A percentile compares a stretch with the other conserved stretches of the same genome.
phyloP scores from a whole-genome alignment of 2,329 filamentous ascomycete genomes.

The Ambrosiella beaveri region DNA sequence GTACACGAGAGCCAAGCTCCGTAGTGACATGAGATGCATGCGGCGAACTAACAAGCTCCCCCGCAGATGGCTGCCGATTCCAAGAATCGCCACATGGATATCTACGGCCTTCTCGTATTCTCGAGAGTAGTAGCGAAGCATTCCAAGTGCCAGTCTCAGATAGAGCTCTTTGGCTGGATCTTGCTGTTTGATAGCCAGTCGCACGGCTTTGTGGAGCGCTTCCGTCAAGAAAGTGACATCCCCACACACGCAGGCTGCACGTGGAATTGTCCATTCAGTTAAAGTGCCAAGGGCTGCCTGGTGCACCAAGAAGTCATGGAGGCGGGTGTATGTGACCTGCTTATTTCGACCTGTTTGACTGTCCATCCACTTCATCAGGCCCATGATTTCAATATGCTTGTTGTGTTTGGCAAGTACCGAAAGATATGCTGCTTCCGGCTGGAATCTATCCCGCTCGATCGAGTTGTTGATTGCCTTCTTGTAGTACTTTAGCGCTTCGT shows the following conservation, averaged over 20 bases:
- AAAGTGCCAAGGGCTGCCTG: conserved; percentile 20
- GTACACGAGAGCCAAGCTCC: conserved; percentile 23
- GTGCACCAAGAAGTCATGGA: conserved; percentile 22
- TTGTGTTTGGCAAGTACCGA: conserved; percentile 23
- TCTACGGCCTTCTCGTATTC: conserved; percentile 21
- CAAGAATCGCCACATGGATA: conserved; percentile 22
- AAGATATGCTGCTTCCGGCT: conserved; percentile 23
- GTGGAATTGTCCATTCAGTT: conserved; percentile 24
- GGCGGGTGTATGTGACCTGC: conserved; percentile 13
- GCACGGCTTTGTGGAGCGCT: conserved; percentile 20
- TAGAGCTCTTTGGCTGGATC: conserved; percentile 23
- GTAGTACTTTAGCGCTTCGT: conserved; percentile 22
- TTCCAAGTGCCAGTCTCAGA: conserved; percentile 22
- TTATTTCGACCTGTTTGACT: conserved; percentile 14
- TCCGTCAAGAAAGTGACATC: conserved; percentile 19
- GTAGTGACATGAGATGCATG: conserved; percentile 25
- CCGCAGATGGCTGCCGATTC: conserved; percentile 23
- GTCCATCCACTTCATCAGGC: conserved; percentile 21
- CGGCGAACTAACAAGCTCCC: conserved; percentile 24
- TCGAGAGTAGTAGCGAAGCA: conserved; percentile 21
- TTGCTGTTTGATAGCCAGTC: conserved; percentile 20
- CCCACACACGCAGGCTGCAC: conserved; percentile 22
- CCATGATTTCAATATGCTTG: conserved; percentile 21
- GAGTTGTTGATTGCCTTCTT: conserved; percentile 21
- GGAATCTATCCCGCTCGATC: conserved; percentile 20